Conservation (phyloP, 2,329 filamentous ascomycete species). For the Trichophyton equinum region DNA sequence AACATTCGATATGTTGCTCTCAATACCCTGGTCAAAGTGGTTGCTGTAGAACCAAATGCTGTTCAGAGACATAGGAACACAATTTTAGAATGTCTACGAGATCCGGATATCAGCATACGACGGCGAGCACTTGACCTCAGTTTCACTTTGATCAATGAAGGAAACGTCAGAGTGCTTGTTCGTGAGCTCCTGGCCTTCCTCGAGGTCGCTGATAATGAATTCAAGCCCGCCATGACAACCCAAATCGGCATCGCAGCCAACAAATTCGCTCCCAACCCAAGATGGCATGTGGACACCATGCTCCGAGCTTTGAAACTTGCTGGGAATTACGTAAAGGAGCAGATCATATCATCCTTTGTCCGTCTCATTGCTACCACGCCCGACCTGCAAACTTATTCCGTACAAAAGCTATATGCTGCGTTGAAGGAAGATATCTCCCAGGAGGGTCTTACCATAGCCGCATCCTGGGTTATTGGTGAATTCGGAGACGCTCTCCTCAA, state of each 20-base stretch:
- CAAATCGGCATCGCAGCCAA: slow-evolving; percentile 97
- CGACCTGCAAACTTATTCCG: slow-evolving; percentile 90
- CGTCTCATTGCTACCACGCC: slow-evolving; percentile 88
- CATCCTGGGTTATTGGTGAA: slow-evolving; percentile 95
- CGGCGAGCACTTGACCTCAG: slow-evolving; percentile 91
- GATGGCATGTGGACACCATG: slow-evolving; percentile 98
- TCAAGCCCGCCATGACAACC: slow-evolving; percentile 96
- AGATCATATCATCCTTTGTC: slow-evolving; percentile 92
- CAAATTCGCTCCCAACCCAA: slow-evolving; percentile 87
- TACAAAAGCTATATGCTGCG: slow-evolving; percentile 82
- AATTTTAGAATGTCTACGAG: slow-evolving; percentile 86
- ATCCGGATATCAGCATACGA: slow-evolving; percentile 96
- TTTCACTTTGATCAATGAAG: slow-evolving; percentile 95
- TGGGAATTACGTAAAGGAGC: slow-evolving; percentile 94
- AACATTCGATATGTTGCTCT: slow-evolving; percentile 97
- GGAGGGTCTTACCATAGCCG: slow-evolving; percentile 84
- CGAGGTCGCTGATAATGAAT: slow-evolving; percentile 94
- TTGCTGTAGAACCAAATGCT: slow-evolving; percentile 93
- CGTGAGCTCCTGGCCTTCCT: slow-evolving; percentile 88
- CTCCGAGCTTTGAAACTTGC: slow-evolving; percentile 83
- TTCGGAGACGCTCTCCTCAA: slow-evolving; percentile 83
- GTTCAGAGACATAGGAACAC: slow-evolving; percentile 96
- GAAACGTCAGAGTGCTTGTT: slow-evolving; percentile 86
- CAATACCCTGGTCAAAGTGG: slow-evolving; percentile 95
- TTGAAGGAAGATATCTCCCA: slow-evolving; percentile 96